These are phyloP conservation scores for Larix kaempferi DNA, from an alignment of 75 land plant genomes.

Conservation along the genomic window DNA sequence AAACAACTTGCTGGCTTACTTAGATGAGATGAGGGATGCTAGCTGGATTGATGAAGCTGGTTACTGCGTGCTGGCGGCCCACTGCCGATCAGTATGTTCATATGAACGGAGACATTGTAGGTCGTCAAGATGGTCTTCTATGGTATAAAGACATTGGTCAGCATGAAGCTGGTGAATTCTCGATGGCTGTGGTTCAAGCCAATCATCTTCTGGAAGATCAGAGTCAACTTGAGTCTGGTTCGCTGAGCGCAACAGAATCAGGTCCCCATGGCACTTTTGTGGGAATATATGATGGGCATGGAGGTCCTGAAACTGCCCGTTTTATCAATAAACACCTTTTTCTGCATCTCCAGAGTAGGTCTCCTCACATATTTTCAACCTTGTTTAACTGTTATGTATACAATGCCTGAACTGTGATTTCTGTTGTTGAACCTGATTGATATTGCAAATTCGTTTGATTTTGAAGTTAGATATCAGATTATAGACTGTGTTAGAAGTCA, in stretches of 20 bases:
- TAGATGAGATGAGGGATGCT: conserved; percentile 67
- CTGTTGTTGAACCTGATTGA: no score
- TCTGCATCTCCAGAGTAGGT: conserved; percentile 51
- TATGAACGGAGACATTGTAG: conserved; percentile 48
- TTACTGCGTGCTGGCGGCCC: conserved; percentile 37
- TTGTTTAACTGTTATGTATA: no score
- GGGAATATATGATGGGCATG: conserved; percentile 93
- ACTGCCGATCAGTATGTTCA: conserved; percentile 34
- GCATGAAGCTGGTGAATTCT: conserved; percentile 69
- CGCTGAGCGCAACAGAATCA: conserved; percentile 9
- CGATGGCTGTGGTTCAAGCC: conserved; percentile 89
- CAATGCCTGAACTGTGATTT: no score
- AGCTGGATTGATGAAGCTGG: conserved; percentile 41
- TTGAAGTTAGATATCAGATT: no score
- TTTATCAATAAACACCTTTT: conserved; percentile 65
- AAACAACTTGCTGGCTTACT: conserved; percentile 16
- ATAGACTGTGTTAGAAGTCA: no score
- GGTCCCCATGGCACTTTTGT: conserved; percentile 54
- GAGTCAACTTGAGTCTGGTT: conserved; percentile 68
- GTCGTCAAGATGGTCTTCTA: conserved; percentile 42
- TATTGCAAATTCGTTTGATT: no score
- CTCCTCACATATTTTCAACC: no score
- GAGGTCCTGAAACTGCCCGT: conserved; percentile 89
- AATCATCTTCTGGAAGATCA: conserved; percentile 75
- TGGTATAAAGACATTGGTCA: conserved; percentile 76